Conservation (phyloP, 495 filamentous ascomycete genomes). For the Parathielavia appendiculata region DNA sequence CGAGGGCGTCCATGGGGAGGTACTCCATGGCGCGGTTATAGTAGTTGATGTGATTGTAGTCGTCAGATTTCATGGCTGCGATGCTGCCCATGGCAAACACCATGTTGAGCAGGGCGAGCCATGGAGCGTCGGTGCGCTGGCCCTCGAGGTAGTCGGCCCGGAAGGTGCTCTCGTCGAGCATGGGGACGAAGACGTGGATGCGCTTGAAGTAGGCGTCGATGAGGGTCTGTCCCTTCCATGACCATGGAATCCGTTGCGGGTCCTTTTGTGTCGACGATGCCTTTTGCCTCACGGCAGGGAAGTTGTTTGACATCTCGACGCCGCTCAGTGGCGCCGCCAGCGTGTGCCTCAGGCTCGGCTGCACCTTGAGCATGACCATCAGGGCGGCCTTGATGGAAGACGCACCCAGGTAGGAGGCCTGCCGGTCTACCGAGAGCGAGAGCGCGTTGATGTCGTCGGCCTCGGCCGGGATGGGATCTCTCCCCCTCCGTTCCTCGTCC, state of each 20-base stretch:
- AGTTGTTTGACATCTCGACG: conserved; percentile 44
- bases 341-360: conserved; percentile 56
- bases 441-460: conserved; percentile 79
- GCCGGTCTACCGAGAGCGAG: conserved; percentile 64
- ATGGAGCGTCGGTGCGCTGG: conserved; percentile 62
- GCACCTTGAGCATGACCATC: conserved; percentile 73
- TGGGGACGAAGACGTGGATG: conserved; percentile 68
- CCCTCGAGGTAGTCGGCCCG: conserved; percentile 65
- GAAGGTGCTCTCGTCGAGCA: conserved; percentile 72
- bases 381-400: conserved; percentile 77
- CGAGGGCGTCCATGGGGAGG: conserved; percentile 61
- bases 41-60: conserved; percentile 67
- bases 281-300: conserved; percentile 46
- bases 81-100: conserved; percentile 77
- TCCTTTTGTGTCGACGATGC: conserved; percentile 38
- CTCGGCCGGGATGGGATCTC: conserved; percentile 59
- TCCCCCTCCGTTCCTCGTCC: conserved; percentile 52
- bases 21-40: conserved; percentile 66
- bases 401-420: conserved; percentile 74
- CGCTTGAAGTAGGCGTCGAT: conserved; percentile 75
- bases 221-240: conserved; percentile 56
- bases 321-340: conserved; percentile 49
- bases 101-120: conserved; percentile 74
- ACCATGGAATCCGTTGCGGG: conserved; percentile 52
- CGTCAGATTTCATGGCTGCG: conserved; percentile 61